A percentile compares a stretch with the other conserved stretches of the same genome.
Evolutionary conservation across 768 basidiomycete species (phyloP).

Genomic region (Chalciporus sphaerocephalus): DNA sequence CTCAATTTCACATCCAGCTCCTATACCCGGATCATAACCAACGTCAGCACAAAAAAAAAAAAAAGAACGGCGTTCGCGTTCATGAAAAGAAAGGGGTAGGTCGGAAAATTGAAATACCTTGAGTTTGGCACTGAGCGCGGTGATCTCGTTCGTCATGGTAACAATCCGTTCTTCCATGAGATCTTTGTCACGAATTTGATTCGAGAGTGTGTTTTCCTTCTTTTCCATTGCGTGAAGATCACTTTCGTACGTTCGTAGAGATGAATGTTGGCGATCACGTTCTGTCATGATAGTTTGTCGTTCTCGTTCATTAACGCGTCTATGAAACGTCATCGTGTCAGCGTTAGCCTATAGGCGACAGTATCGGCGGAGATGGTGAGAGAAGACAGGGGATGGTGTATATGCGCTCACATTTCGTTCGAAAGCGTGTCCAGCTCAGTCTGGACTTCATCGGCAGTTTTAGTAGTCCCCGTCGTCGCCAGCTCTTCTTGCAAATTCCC

Average conservation of each 20-base stretch:
- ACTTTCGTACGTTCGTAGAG: slow-evolving; percentile 52
- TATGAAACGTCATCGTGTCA: slow-evolving; percentile 22
- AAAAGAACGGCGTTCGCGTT: no score
- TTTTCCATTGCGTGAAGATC: slow-evolving; percentile 62
- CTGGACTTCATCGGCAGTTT: slow-evolving; percentile 85
- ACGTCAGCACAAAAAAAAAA: neutral
- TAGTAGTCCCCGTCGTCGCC: slow-evolving; percentile 65
- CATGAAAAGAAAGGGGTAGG: no score
- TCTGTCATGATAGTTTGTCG: slow-evolving; percentile 53
- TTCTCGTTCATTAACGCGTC: slow-evolving; percentile 65
- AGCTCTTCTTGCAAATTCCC: slow-evolving; percentile 64
- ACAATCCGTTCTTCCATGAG: slow-evolving; percentile 52
- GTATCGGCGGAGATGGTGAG: neutral
- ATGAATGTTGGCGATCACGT: slow-evolving; percentile 54
- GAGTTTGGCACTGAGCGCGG: slow-evolving; percentile 37
- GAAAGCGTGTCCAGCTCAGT: slow-evolving; percentile 62
- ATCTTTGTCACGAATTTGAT: slow-evolving; percentile 56
- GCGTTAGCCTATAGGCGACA: neutral
- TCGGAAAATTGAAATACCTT: slow-evolving; percentile 44
- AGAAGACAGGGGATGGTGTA: no score
- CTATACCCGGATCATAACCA: slow-evolving; percentile 33
- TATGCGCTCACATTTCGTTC: slow-evolving; percentile 55
- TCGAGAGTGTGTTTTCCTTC: slow-evolving; percentile 52
- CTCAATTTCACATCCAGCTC: slow-evolving; percentile 58
- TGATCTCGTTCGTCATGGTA: slow-evolving; percentile 55